Base-by-base conservation (phyloP, 805 yeast genomes). In the Lachancea sp. region DNA sequence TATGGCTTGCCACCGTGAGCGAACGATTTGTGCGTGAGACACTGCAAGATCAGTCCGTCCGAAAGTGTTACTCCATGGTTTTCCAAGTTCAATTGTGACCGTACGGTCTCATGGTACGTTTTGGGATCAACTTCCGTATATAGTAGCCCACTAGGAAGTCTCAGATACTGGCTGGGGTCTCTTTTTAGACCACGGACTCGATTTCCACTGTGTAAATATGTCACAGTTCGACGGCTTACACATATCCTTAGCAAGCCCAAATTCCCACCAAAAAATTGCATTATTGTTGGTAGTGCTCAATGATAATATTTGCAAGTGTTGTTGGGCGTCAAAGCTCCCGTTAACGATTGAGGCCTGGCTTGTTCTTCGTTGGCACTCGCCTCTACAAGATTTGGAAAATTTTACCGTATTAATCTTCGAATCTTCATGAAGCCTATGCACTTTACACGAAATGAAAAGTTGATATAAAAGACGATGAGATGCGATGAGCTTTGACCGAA, bases 11-110 rank as follows among this genome's bases (percentile, higher is more conserved):
- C 69, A 8, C 96, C 97, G 64, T 86, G 94, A 4, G 94, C 95
- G 70, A 88, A 90, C 17, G 96, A 85, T 66, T 90, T 90, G 67
- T 90, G 97, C 5, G 97, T 89, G 53, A 89, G 67, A 29, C 85
- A 78, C 65, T 90, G 97, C 46, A 87, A 68, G 17, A 82, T 64
- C 43, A 82, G 50, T 5, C 71, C 70, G 52, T 85, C 83, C 4
- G 81, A 69, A 30, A 89, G 66, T 30, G 68, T 49, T 9, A 61
- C 51, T 16, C 47, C 48, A 40, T 46, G 51, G 31, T 52, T 41
- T 13, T 46, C 43, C n/a, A 61, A 45, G 18, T 52, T 48, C 36
- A 61, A 45, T 8, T 32, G 43, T 5, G 46, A 32, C 34, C 50
- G 48, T n/a, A 60, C 54, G 23, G 43, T 46, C 17, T 46, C 48